Evolutionary conservation across 306 rosid genomes (phyloP).

Genomic region (Gastrolobium bilobum): DNA sequence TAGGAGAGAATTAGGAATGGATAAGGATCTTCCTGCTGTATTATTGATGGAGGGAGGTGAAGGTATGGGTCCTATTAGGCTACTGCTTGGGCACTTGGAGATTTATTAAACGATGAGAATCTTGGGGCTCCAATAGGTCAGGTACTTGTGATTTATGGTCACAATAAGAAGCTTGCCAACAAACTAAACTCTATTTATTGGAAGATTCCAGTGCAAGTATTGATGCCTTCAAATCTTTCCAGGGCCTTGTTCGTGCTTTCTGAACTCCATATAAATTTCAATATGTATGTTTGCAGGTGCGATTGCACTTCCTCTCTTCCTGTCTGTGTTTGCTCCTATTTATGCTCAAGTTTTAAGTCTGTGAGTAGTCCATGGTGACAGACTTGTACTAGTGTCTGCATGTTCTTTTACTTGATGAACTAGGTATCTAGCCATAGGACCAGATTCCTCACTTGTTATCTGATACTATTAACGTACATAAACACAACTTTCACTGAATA

Average conservation of each 20-base stretch:
- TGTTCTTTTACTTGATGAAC: not conserved
- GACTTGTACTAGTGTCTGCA: not conserved
- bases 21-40: constrained; percentile 96
- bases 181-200: constrained; percentile 73
- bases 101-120: constrained; percentile 71
- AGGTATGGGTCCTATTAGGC: constrained; percentile 99
- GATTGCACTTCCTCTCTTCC: not conserved
- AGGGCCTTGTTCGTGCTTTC: constrained; percentile 1
- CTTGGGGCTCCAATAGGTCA: constrained; percentile 82
- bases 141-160: constrained; percentile 93
- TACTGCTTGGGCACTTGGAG: constrained; percentile 91
- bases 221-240: constrained; percentile 20
- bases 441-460: not conserved
- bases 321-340: not conserved
- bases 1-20: constrained; percentile 89
- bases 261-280: not conserved
- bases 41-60: constrained; percentile 98
- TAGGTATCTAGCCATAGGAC: not conserved
- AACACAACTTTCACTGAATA: no score
- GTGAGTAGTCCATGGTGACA: constrained; percentile 1
- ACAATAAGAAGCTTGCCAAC: constrained; percentile 83
- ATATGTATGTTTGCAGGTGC: not conserved
- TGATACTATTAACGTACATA: no score
- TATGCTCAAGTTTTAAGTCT: constrained; percentile 8
- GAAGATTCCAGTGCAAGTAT: constrained; percentile 97